Evolutionary conservation across 345 rosid species (phyloP), one percentile per base, ranked within the genome.

Genomic region (Citrus trifoliata): DNA sequence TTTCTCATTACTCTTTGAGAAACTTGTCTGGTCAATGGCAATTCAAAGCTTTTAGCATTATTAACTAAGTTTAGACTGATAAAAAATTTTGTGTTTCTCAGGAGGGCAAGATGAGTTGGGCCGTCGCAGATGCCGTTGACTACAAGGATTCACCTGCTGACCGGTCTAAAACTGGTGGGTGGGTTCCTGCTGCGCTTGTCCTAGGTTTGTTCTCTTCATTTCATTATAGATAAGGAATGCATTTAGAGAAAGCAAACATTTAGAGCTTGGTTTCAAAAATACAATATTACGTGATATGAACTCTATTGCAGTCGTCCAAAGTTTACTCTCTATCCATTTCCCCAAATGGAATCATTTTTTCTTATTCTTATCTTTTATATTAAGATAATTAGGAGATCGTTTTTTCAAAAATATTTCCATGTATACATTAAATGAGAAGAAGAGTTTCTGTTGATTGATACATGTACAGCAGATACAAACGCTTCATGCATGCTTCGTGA

Each of bases 101-200:
- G 94, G 91, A 89, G 66, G 85, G 69, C 62, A 87, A 87, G 84
- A 88, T 76, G 87, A 83, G 89, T 76, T 84, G 86, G 90, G 71
- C 83, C 7, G 86, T 87, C 70, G 81, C 82, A 9, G 93, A 91
- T 82, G 90, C 91, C 7, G 82, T 89, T 55, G 89, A 89, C 78
- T 78, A 85, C 82, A 75, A 80, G 76, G 93, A 89, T 58, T 85
- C 77, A 40, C 91, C 91, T 9, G 91, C 91, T 12, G 90, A 91
- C 76, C 82, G 77, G 76, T 70, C 90, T n/a, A 91, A 86, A 80
- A 91, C 95, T 24, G 93, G 95, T 42, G 93, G 93, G 71, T 91
- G 95, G 95, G 77, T 85, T 38, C 88, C 91, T 3, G 95, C 93
- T 56, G 88, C 91, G 10, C 90, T 91, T 56, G 76, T 87, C 79